phyloP scores from a whole-genome alignment of 2,329 filamentous ascomycete genomes.

The Aspergillus nomiae region DNA sequence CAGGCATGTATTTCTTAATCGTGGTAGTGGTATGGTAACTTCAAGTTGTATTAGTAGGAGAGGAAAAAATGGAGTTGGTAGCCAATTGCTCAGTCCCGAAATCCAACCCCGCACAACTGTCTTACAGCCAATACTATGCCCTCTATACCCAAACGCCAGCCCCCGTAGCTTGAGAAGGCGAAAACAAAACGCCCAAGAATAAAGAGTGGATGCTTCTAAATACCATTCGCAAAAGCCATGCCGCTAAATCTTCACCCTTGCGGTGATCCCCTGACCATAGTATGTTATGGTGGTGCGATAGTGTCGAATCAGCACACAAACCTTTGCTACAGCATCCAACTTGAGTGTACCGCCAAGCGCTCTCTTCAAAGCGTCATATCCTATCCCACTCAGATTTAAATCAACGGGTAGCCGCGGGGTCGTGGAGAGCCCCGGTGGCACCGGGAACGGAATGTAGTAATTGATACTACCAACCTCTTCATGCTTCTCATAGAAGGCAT shows the following conservation, averaged over 20 bases:
- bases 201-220: background rate
- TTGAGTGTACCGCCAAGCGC: constrained; percentile 80
- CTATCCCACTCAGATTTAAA: constrained; percentile 75
- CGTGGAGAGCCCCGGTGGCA: constrained; percentile 71
- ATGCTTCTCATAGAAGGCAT: constrained; percentile 79
- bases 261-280: constrained; percentile 68
- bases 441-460: constrained; percentile 72
- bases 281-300: constrained; percentile 77
- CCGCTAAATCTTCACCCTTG: constrained; percentile 53
- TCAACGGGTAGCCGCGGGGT: constrained; percentile 80
- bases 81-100: background rate
- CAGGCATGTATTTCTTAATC: background rate
- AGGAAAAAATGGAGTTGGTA: background rate
- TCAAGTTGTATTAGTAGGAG: background rate
- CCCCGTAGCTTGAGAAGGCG: background rate
- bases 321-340: constrained; percentile 74
- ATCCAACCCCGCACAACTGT: background rate
- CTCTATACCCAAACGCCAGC: background rate
- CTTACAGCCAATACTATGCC: background rate
- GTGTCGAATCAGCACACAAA: constrained; percentile 71
- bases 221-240: constrained; percentile 8
- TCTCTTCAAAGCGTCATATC: constrained; percentile 77
- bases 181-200: constrained; percentile 1
- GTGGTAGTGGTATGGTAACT: background rate
- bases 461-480: constrained; percentile 76